Evolutionary conservation across 1,284 basidiomycete genomes (phyloP).

Genomic region (Fomes fomentarius): DNA sequence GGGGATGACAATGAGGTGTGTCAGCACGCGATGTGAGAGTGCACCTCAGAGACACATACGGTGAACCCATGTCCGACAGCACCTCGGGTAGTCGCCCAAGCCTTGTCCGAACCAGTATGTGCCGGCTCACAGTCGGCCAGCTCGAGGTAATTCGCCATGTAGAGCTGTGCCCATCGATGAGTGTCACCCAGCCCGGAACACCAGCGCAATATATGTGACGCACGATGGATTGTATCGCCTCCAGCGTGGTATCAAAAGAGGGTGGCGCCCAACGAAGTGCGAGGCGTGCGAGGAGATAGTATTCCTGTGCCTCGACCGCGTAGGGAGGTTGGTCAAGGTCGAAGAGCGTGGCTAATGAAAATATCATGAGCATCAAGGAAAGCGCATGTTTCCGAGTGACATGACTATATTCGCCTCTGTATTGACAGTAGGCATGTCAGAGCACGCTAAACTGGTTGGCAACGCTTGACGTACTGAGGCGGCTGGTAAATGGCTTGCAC

Average conservation of each 20-base stretch:
- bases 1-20: background rate
- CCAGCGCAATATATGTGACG: conserved; percentile 20
- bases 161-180: conserved; percentile 41
- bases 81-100: conserved; percentile 59
- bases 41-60: conserved; percentile 39
- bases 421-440: background rate
- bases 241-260: conserved; percentile 50
- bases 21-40: background rate
- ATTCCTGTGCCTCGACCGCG: conserved; percentile 57
- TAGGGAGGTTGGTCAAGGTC: conserved; percentile 48
- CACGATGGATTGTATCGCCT: conserved; percentile 56
- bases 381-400: conserved; percentile 44
- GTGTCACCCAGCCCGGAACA: background rate
- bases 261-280: conserved; percentile 52
- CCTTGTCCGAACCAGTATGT: conserved; percentile 46
- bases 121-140: conserved; percentile 51
- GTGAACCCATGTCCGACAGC: conserved; percentile 58
- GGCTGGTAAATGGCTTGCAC: conserved; percentile 46
- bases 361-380: conserved; percentile 56
- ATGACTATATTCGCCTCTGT: conserved; percentile 13
- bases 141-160: conserved; percentile 60
- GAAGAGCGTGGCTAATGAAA: conserved; percentile 45
- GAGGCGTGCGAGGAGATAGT: conserved; percentile 56
- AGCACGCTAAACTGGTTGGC: background rate
- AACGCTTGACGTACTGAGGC: conserved; percentile 37